Evolutionary conservation across 106 monocot species (phyloP), one percentile per base, ranked within the genome.

Genomic region (Allium fistulosum): DNA sequence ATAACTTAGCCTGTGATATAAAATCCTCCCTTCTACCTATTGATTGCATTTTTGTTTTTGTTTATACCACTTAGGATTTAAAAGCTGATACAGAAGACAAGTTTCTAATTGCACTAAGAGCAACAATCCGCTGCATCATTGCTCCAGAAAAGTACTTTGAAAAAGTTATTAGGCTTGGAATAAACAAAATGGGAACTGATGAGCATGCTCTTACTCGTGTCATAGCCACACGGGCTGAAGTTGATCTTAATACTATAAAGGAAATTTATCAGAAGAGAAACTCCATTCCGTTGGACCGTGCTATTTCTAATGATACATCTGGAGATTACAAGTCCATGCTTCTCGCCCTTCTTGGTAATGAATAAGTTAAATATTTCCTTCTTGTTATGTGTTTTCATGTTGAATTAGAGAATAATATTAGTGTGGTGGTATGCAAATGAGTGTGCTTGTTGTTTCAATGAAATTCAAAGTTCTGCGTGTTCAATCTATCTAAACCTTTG

Each of bases 301-400:
- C 90, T 50, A 66, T 94, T 11, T 48, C 67, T 2, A 76, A 69
- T 2, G 87, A 87, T 46, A 94, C 94, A 27, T 75, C 75, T 22
- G 90, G 90, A 50, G 87, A 94, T 61, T 94, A 94, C 59, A 59
- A 90, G 64, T 71, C 57, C 2, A 78, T 90, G 71, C 90, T 94
- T 51, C 72, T 87, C 59, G 80, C 84, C 13, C 58, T 94, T 37
- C 49, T 94, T 3, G 87, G 93, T 0, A 59, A 84, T 58, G 77
- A 58, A n/a, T 18, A 78, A 55, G 77, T 79, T 68, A 76, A 69
- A 51, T 11, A 6, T 55, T 55, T 55, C 15, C 53, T 55, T 4
- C 5, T 2, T 5, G 2, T 4, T 37, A 37, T 5, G 37, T 5
- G 2, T 5, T 37, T 37, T 37, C 37, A 37, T 37, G 37, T 4